Evolutionary conservation across 2,329 filamentous ascomycete genomes (phyloP).

Genomic region (Alternaria rosae): DNA sequence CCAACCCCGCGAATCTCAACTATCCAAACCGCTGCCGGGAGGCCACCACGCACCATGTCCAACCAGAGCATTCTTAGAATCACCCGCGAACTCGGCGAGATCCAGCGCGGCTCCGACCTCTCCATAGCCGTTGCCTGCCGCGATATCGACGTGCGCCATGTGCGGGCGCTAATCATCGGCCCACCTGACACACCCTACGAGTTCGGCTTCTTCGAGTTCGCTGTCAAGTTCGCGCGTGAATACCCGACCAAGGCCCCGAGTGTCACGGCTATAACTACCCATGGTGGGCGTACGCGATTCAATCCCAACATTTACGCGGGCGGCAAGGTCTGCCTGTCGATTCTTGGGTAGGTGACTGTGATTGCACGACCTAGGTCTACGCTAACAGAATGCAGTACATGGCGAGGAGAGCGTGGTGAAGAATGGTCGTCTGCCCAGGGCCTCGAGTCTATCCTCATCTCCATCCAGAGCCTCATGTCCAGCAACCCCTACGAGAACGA

Average conservation of each 20-base stretch:
- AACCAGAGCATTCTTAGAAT: constrained; percentile 90
- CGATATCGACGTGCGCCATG: constrained; percentile 86
- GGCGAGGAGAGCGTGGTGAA: constrained; percentile 88
- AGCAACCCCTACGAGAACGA: constrained; percentile 95
- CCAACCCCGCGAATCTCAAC: not conserved
- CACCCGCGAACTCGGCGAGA: constrained; percentile 84
- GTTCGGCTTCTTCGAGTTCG: constrained; percentile 96
- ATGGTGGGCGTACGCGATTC: constrained; percentile 86
- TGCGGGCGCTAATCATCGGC: constrained; percentile 87
- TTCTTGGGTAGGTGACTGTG: constrained; percentile 71
- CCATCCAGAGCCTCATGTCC: constrained; percentile 96
- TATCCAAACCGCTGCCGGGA: constrained; percentile 3
- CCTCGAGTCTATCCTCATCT: constrained; percentile 90
- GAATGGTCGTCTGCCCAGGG: constrained; percentile 98
- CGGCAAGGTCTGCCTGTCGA: constrained; percentile 94
- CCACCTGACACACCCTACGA: constrained; percentile 96
- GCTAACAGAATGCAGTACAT: constrained; percentile 69
- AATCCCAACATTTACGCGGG: constrained; percentile 95
- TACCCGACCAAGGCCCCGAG: constrained; percentile 75
- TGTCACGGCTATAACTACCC: constrained; percentile 80
- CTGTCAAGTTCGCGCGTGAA: constrained; percentile 79
- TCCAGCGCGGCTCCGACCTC: constrained; percentile 83
- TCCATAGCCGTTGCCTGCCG: constrained; percentile 88
- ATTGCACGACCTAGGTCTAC: not conserved
- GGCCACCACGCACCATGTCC: constrained; percentile 62